Base-by-base conservation (phyloP, 345 rosid species). In the Abelmoschus esculentus region DNA sequence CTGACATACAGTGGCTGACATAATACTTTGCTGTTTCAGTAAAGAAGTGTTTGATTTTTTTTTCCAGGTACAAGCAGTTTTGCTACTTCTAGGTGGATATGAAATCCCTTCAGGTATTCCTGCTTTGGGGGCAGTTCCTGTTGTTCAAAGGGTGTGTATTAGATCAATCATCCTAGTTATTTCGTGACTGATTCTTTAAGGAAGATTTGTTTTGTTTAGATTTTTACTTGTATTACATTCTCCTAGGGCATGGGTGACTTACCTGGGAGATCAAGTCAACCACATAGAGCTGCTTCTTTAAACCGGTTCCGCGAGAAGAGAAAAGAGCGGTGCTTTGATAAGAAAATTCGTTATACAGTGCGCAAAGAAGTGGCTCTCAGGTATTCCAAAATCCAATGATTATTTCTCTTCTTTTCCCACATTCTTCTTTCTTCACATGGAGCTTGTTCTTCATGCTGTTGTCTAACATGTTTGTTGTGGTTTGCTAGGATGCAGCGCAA, bases 401-500 rank as follows among this genome's bases (percentile, higher is more conserved):
- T 26, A 34, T 17, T 64, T 57, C 13, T 47, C 34, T 38, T 7
- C 7, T 26, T 10, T 54, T 58, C 36, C 55, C 67, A 38, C 42
- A 38, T 38, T 38, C 42, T 38, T 38, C 42, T 38, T 38, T 38
- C 42, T 38, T 38, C 42, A 53, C 12, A 22, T 67, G 54, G 15
- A 63, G 67, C 38, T 67, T 67, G 61, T 53, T 29, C 8, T 46
- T 49, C 40, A 29, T 4, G 34, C 54, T 8, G 15, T 34, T 53
- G 47, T 57, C 31, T 69, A 7, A 44, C 58, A 42, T 55, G 9
- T 6, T 6, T 44, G 6, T n/a, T 15, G 50, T 26, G 36, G 36
- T 60, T 52, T n/a, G 74, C 42, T 38, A 86, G 92, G 77, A 88
- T 88, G 92, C 92, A 86, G 65, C 83, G 88, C 52, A 88, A 80